Evolutionary conservation across 257 asterid genomes (phyloP).

Genomic region (Coffea canephora): DNA sequence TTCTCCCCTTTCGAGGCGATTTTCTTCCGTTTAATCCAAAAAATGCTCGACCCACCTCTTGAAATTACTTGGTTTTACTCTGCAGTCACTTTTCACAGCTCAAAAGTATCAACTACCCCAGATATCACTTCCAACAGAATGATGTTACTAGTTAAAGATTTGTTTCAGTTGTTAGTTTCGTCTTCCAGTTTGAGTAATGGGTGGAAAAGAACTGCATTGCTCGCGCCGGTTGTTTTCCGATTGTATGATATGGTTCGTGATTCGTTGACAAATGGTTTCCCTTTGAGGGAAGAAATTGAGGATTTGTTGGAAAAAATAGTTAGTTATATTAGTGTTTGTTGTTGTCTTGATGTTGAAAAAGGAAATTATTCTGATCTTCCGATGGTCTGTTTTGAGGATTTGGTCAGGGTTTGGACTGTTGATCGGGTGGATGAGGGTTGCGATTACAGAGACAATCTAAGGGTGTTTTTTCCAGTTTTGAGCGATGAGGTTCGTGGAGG

Average conservation of each 20-base stretch:
- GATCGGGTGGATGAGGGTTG: slow-evolving; percentile 53
- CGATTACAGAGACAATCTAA: slow-evolving; percentile 38
- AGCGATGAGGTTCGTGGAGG: slow-evolving; percentile 37
- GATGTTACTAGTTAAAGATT: slow-evolving; percentile 47
- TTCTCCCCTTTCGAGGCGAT: slow-evolving; percentile 68
- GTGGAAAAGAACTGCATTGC: slow-evolving; percentile 56
- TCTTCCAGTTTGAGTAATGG: slow-evolving; percentile 55
- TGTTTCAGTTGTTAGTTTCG: slow-evolving; percentile 55
- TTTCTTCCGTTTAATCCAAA: slow-evolving; percentile 70
- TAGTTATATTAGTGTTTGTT: slow-evolving; percentile 41
- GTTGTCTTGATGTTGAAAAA: slow-evolving; percentile 33
- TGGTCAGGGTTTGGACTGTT: slow-evolving; percentile 70
- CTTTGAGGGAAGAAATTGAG: slow-evolving; percentile 40
- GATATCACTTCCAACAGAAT: slow-evolving; percentile 30
- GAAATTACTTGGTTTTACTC: slow-evolving; percentile 88
- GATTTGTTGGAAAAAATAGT: slow-evolving; percentile 52
- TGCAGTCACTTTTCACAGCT: slow-evolving; percentile 58
- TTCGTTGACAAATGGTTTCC: slow-evolving; percentile 23
- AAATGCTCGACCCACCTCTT: slow-evolving; percentile 87
- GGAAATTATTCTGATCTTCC: slow-evolving; percentile 32
- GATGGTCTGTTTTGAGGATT: slow-evolving; percentile 58
- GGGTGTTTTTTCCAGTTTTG: slow-evolving; percentile 59
- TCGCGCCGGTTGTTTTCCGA: slow-evolving; percentile 69
- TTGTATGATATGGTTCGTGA: slow-evolving; percentile 45
- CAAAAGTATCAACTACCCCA: slow-evolving; percentile 34